phyloP scores from a whole-genome alignment of 2,329 filamentous ascomycete species.

The Exserohilum rostratum region DNA sequence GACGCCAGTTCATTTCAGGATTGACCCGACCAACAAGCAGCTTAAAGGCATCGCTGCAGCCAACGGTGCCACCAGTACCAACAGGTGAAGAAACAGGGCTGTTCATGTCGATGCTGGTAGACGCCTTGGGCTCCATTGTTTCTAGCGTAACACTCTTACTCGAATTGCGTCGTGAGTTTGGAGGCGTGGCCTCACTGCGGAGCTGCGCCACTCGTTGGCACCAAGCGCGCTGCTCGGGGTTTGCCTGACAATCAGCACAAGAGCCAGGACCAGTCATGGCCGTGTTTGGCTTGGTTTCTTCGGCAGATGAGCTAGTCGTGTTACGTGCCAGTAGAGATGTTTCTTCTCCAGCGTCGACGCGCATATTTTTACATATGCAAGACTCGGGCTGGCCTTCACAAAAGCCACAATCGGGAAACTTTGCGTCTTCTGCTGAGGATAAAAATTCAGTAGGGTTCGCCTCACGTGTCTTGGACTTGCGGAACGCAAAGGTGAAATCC shows the following conservation, averaged over 20 bases:
- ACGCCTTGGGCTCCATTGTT: slow-evolving; percentile 36
- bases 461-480: neutral
- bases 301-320: slow-evolving; percentile 3
- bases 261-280: slow-evolving; percentile 37
- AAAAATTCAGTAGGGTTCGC: slow-evolving; percentile 29
- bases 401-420: slow-evolving; percentile 38
- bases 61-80: slow-evolving; percentile 31
- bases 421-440: slow-evolving; percentile 21
- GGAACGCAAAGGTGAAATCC: slow-evolving; percentile 42
- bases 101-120: slow-evolving; percentile 28
- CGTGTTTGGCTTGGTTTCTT: slow-evolving; percentile 8
- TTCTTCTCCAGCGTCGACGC: slow-evolving; percentile 17
- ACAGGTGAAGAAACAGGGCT: slow-evolving; percentile 16
- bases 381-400: slow-evolving; percentile 38
- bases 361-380: slow-evolving; percentile 38
- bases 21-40: slow-evolving; percentile 43
- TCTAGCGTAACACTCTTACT: slow-evolving; percentile 29
- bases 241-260: slow-evolving; percentile 43
- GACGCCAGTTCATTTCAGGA: slow-evolving; percentile 44
- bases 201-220: slow-evolving; percentile 44
- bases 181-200: slow-evolving; percentile 23
- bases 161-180: slow-evolving; percentile 28
- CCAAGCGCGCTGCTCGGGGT: slow-evolving; percentile 45
- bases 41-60: slow-evolving; percentile 45
- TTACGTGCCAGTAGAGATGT: slow-evolving; percentile 14